Evolutionary conservation across 768 basidiomycete genomes (phyloP), one percentile per base, ranked within the genome.

Genomic region (Naganishia antarctica): DNA sequence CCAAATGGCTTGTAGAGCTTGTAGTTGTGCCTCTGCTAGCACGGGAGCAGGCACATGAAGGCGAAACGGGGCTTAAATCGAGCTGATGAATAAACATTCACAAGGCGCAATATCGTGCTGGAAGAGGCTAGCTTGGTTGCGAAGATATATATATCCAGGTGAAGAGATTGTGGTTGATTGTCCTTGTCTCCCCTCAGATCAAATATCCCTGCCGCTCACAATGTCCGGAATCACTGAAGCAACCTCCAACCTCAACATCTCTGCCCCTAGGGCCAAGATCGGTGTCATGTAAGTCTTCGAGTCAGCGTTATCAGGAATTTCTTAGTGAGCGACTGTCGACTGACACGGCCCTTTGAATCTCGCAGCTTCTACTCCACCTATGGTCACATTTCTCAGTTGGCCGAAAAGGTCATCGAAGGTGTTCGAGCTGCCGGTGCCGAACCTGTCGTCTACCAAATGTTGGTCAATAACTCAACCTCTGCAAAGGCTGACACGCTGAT

Each of bases 401-500:
- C 75, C 61, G 75, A 77, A 51, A 62, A 58, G 29, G 71, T 76
- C 46, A 73, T 74, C 58, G 75, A 70, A 47, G 76, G 75, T 53
- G 73, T 69, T 64, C 70, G 75, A 69, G 62, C 69, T 16, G 58
- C 75, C 50, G 78, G 79, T 32, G 79, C 74, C 25, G 70, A 71
- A 34, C 78, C 76, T 61, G 74, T 74, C 66, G 68, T 78, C 25
- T 78, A 73, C 71, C 71, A 73, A 63, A 73, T 93, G 75, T 75
- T 45, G 67, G 74, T n/a, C n/a, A n/a, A n/a, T n/a, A n/a, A n/a
- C n/a, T n/a, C n/a, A n/a, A n/a, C n/a, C n/a, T n/a, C n/a, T n/a
- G n/a, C n/a, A n/a, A n/a, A n/a, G n/a, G n/a, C n/a, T n/a, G n/a
- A n/a, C n/a, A n/a, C n/a, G n/a, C 34, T 37, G n/a, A 13, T 26